Percentiles rank a stretch among this genome's conserved stretches.
Conservation (phyloP, 1,139 yeast genomes). For the Cylindricascospora bacillispora region DNA sequence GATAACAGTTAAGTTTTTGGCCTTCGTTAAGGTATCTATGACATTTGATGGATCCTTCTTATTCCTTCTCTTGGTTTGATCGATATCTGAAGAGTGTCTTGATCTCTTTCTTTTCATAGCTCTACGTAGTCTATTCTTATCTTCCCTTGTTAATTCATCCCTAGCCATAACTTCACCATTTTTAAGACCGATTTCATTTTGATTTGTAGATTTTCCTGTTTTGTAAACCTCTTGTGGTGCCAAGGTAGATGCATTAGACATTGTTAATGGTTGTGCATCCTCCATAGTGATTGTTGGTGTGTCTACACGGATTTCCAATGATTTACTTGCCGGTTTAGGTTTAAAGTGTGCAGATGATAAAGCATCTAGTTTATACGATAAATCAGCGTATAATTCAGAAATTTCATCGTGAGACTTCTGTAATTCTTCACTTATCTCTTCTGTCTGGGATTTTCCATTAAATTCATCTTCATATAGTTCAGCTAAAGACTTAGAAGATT, state of each 20-base stretch:
- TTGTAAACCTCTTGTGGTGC: conserved; percentile 96
- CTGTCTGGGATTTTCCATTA: conserved; percentile 32
- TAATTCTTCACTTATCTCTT: conserved; percentile 47
- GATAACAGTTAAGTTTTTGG: conserved; percentile 68
- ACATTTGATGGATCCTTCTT: conserved; percentile 45
- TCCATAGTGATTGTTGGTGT: conserved; percentile 82
- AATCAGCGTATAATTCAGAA: conserved; percentile 44
- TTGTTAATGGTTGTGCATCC: conserved; percentile 87
- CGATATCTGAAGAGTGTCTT: conserved; percentile 36
- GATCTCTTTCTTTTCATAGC: conserved; percentile 73
- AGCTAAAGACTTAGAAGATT: conserved; percentile 79
- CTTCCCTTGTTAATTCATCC: conserved; percentile 75
- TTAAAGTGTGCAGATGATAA: conserved; percentile 85
- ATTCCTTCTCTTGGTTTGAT: conserved; percentile 35
- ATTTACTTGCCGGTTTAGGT: conserved; percentile 79
- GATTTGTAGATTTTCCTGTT: conserved; percentile 36
- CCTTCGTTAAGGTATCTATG: conserved; percentile 59
- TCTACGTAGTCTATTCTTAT: conserved; percentile 77
- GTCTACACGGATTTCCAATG: conserved; percentile 68
- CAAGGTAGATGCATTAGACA: conserved; percentile 59
- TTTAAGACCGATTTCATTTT: conserved; percentile 57
- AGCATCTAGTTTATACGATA: conserved; percentile 70
- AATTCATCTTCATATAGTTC: conserved; percentile 85
- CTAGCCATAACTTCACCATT: conserved; percentile 77
- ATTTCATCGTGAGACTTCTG: conserved; percentile 71